A percentile compares a stretch with the other conserved stretches of the same genome.
phyloP scores from a whole-genome alignment of 495 filamentous ascomycete species.

The Xylaria flabelliformis region DNA sequence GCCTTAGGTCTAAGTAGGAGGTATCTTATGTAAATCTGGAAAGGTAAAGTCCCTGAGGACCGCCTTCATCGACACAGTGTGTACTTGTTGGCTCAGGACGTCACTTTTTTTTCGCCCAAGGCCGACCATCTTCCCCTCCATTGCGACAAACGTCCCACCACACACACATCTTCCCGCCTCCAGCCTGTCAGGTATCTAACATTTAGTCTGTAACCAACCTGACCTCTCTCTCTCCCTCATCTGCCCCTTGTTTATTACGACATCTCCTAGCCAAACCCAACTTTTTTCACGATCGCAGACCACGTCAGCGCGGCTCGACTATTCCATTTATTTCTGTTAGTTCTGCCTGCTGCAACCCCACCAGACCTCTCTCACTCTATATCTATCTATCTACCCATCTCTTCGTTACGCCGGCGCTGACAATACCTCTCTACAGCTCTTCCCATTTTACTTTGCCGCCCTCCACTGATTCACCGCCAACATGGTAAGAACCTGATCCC shows the following conservation, averaged over 20 bases:
- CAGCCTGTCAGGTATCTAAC: conserved; percentile 33
- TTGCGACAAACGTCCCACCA: conserved; percentile 43
- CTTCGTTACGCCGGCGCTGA: conserved; percentile 22
- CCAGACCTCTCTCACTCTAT: not conserved
- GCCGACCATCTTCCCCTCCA: conserved; percentile 44
- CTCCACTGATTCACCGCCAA: not conserved
- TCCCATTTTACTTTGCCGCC: not conserved
- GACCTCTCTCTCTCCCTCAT: conserved; percentile 25
- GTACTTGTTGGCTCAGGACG: conserved; percentile 1
- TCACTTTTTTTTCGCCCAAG: conserved; percentile 32
- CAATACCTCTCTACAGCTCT: conserved; percentile 16
- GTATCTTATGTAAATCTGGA: not conserved
- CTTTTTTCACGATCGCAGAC: conserved; percentile 15
- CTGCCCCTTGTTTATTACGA: conserved; percentile 16
- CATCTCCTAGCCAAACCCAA: conserved; percentile 22
- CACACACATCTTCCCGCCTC: conserved; percentile 38
- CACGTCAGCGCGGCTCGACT: conserved; percentile 26
- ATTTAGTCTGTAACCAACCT: conserved; percentile 25
- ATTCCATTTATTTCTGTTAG: conserved; percentile 34
- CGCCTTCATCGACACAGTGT: conserved; percentile 8
- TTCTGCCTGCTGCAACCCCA: conserved; percentile 22
- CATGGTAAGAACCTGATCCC: conserved; percentile 27
- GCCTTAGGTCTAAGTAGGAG: not conserved
- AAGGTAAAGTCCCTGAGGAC: not conserved
- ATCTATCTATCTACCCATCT: conserved; percentile 19